Base-by-base conservation (phyloP, 306 rosid species). In the Citrullus mucosospermus region DNA sequence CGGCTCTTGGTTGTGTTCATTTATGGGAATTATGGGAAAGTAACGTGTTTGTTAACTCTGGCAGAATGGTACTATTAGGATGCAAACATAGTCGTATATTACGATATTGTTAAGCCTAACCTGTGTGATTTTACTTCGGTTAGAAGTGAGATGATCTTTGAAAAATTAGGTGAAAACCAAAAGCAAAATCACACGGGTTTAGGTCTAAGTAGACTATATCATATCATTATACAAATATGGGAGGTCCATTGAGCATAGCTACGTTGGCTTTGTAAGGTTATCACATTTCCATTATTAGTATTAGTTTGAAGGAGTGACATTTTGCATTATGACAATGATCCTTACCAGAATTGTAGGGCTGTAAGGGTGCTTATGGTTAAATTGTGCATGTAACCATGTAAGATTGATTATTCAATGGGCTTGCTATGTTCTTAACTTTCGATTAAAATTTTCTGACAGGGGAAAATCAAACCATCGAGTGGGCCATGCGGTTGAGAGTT, bases 401-500 rank as follows among this genome's bases (percentile, higher is more conserved):
- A 32, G 28, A 3, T 72, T 51, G 41, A 48, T 13, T 46, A 13
- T 71, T 25, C 5, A 51, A 16, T 51, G 61, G 15, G 39, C 39
- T 73, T 51, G 60, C 60, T 73, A 30, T 51, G 6, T 72, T 14
- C 3, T 73, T 28, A 22, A 46, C 41, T 25, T 28, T 38, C 48
- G 20, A 10, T 4, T 5, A 6, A 39, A 67, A 67, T 3, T 17
- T 48, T 70, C 20, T 28, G 34, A 59, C 86, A 95, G 99, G 97
- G 97, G 99, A 95, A 83, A 88, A 87, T 83, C 99, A 95, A 84
- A 90, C 97, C 15, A 91, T 95, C 85, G 98, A 92, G 84, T 92
- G 98, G 99, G 90, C 97, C 81, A 92, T 95, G 99, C 96, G 99
- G 43, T 85, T 90, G 81, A 89, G 98, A 88, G 99, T 91, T 9